Evolutionary conservation across 768 basidiomycete genomes (phyloP), one percentile per base, ranked within the genome.

Genomic region (Panellus pusillus): DNA sequence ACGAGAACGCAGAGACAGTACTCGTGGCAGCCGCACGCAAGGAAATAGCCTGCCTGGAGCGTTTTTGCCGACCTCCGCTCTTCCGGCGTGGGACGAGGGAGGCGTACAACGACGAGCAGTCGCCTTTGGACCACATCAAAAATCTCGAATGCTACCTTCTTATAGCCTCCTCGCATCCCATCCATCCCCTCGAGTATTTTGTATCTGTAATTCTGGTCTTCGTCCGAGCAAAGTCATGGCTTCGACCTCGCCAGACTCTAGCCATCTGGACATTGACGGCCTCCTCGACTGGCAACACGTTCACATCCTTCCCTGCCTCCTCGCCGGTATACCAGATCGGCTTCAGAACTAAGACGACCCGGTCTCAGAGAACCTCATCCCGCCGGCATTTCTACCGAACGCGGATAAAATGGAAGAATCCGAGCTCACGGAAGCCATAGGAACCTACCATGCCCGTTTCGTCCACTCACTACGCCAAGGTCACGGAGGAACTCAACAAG

Each of bases 211-310:
- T 68, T 77, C 70, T 50, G 78, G 82, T 64, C 77, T 78, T 72
- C 71, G 75, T 61, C 72, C 53, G 47, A 74, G 63, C 71, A 81
- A 82, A 61, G 67, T 82, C 72, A 66, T 77, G 56, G 74, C 82
- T 36, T 71, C 70, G 15, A 70, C 55, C 62, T 79, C 77, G 63
- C 57, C 76, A 50, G 79, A 73, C 65, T 78, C 76, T 62, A 51
- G 43, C 64, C 67, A 51, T 60, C 44, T 32, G 31, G 31, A 74
- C 32, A 55, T 81, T 63, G 67, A 72, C 50, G 58, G 78, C 70
- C 55, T 80, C 66, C 12, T 79, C 51, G 79, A 80, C 74, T 81
- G 78, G 80, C 79, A 82, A 71, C 79, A 81, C 66, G 55, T 80
- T 59, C 68, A 78, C 4, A 77, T 82, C 70, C 72, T 81, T 28